Conservation (phyloP, 495 filamentous ascomycete genomes). For the Penicillium mononematosum region DNA sequence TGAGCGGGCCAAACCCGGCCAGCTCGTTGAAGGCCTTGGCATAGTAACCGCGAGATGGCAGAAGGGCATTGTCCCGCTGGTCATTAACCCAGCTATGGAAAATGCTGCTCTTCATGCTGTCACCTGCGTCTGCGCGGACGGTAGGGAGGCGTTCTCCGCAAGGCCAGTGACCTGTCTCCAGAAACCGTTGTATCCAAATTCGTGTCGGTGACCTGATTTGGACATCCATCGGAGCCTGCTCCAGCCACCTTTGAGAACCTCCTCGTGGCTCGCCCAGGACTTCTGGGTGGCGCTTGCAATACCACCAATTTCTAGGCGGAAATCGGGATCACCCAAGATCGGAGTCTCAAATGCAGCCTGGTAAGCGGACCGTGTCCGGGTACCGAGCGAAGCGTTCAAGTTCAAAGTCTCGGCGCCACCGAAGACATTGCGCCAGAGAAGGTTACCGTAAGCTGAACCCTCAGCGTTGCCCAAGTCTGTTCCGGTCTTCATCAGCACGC, state of each 20-base stretch:
- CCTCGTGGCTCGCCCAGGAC: slow-evolving; percentile 89
- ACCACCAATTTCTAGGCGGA: slow-evolving; percentile 70
- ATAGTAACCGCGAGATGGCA: slow-evolving; percentile 80
- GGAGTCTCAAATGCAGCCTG: slow-evolving; percentile 79
- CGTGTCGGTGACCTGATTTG: slow-evolving; percentile 61
- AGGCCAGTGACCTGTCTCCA: slow-evolving; percentile 90
- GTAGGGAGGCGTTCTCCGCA: slow-evolving; percentile 68
- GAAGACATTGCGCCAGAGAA: slow-evolving; percentile 85
- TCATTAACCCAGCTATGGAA: slow-evolving; percentile 79
- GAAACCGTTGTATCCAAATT: slow-evolving; percentile 72
- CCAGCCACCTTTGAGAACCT: slow-evolving; percentile 77
- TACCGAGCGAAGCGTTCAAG: slow-evolving; percentile 81
- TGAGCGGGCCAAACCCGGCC: slow-evolving; percentile 79
- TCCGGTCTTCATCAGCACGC: slow-evolving; percentile 81
- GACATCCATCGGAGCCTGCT: slow-evolving; percentile 72
- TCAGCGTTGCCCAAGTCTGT: slow-evolving; percentile 90
- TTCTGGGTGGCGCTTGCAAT: slow-evolving; percentile 80
- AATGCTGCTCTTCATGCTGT: slow-evolving; percentile 84
- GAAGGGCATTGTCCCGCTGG: slow-evolving; percentile 71
- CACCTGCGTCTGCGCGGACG: slow-evolving; percentile 81
- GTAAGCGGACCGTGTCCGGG: slow-evolving; percentile 85
- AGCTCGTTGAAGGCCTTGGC: slow-evolving; percentile 74
- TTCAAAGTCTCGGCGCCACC: slow-evolving; percentile 90
- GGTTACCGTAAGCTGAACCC: slow-evolving; percentile 84
- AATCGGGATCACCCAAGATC: slow-evolving; percentile 74